Evolutionary conservation across 1,284 basidiomycete genomes (phyloP).

Genomic region (Cutaneotrichosporon arboriforme): DNA sequence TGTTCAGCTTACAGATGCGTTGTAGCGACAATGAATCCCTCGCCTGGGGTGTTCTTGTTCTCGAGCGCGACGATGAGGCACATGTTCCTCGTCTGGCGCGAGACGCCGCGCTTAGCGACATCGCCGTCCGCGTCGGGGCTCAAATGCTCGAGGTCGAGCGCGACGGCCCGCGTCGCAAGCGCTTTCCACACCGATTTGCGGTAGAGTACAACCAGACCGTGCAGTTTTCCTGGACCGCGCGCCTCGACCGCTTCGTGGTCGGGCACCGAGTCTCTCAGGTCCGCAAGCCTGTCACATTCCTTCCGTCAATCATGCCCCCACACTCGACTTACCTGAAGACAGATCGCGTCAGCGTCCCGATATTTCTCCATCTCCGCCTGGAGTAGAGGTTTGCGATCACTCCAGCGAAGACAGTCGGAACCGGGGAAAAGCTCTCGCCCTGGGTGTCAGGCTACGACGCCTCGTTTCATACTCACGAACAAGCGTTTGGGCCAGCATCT

Average conservation of each 20-base stretch:
- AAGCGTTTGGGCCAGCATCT: constrained; percentile 54
- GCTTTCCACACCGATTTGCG: constrained; percentile 54
- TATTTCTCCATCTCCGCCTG: constrained; percentile 64
- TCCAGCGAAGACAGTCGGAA: constrained; percentile 66
- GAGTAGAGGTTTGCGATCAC: constrained; percentile 67
- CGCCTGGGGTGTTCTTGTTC: constrained; percentile 41
- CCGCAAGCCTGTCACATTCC: constrained; percentile 59
- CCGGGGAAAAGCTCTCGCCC: constrained; percentile 79
- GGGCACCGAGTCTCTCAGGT: constrained; percentile 57
- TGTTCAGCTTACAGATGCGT: constrained; percentile 50
- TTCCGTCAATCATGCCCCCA: no score
- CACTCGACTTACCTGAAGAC: constrained; percentile 63
- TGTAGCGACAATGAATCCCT: constrained; percentile 62
- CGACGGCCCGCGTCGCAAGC: constrained; percentile 28
- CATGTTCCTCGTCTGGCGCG: constrained; percentile 76
- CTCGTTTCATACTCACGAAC: constrained; percentile 39
- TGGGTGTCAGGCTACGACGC: constrained; percentile 35
- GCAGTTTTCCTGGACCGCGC: constrained; percentile 65
- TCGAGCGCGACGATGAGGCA: constrained; percentile 66
- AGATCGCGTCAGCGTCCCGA: constrained; percentile 62
- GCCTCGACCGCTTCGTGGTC: constrained; percentile 55
- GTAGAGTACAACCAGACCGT: constrained; percentile 76
- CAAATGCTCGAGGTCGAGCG: constrained; percentile 15
- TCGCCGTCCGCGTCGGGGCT: neutral
- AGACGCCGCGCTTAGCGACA: constrained; percentile 51